Conservation (phyloP, 1,284 basidiomycete genomes). For the Leccinum variabile region DNA sequence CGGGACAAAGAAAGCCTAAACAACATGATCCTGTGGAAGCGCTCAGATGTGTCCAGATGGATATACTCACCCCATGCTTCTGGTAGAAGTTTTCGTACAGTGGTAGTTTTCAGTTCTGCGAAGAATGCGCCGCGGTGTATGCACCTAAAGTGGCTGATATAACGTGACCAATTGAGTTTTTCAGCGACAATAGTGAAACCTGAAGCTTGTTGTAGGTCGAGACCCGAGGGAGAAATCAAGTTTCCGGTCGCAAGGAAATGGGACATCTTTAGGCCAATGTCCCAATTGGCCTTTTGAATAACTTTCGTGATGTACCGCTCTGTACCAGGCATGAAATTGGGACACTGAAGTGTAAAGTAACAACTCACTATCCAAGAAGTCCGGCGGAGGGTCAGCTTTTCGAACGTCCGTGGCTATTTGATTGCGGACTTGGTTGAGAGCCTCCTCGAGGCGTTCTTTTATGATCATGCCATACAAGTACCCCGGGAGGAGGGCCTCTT, state of each 20-base stretch:
- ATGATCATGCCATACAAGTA: slow-evolving; percentile 96
- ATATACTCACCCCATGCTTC: slow-evolving; percentile 88
- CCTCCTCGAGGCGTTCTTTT: slow-evolving; percentile 96
- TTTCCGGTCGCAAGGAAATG: slow-evolving; percentile 99
- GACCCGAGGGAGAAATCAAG: slow-evolving; percentile 89
- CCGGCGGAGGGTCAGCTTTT: slow-evolving; percentile 68
- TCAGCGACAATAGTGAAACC: slow-evolving; percentile 99
- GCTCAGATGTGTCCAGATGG: neutral
- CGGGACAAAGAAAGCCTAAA: slow-evolving; percentile 93
- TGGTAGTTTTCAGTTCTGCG: slow-evolving; percentile 97
- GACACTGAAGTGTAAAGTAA: neutral
- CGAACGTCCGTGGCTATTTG: slow-evolving; percentile 79
- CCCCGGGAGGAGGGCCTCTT: slow-evolving; percentile 96
- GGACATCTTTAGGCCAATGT: slow-evolving; percentile 86
- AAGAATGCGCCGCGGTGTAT: slow-evolving; percentile 99
- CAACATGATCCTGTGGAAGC: slow-evolving; percentile 11
- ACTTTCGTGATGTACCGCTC: slow-evolving; percentile 84
- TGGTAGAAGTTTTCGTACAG: slow-evolving; percentile 94
- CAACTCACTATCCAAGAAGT: slow-evolving; percentile 83
- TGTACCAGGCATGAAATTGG: slow-evolving; percentile 33
- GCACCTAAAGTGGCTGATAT: slow-evolving; percentile 97
- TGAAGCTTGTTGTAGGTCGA: slow-evolving; percentile 95
- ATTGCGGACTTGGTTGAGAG: slow-evolving; percentile 71
- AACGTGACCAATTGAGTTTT: slow-evolving; percentile 98
- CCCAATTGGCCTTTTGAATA: slow-evolving; percentile 81